A percentile compares a stretch with the other conserved stretches of the same genome.
These are phyloP conservation scores for Xylariomycetidae sp. DNA, from an alignment of 2,329 filamentous ascomycete species.

Conservation along the genomic window DNA sequence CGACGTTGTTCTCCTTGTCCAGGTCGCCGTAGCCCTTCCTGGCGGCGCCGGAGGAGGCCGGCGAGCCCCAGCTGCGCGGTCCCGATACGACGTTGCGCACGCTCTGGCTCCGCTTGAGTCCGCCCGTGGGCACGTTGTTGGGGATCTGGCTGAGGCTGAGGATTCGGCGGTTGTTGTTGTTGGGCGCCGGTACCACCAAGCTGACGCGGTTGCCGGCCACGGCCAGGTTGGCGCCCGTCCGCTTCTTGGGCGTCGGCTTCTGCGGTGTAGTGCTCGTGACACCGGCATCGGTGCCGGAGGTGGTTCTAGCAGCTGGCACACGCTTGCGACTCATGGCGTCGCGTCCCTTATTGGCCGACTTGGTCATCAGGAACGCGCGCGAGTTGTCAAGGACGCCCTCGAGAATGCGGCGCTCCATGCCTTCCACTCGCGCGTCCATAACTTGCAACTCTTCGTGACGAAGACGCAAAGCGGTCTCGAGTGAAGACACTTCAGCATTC, in stretches of 20 bases:
- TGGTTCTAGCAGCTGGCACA: constrained; percentile 30
- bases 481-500: constrained; percentile 77
- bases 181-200: constrained; percentile 38
- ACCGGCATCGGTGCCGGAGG: constrained; percentile 33
- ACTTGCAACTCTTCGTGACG: constrained; percentile 84
- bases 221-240: constrained; percentile 44
- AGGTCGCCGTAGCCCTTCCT: constrained; percentile 45
- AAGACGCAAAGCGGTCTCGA: constrained; percentile 84
- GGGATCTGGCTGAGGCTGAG: constrained; percentile 87
- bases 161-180: constrained; percentile 67
- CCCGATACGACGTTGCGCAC: constrained; percentile 50
- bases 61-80: too few relatives aligned
- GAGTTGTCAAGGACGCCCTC: constrained; percentile 97
- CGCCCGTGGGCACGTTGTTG: constrained; percentile 59
- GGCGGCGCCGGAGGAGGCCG: constrained; percentile 21
- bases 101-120: constrained; percentile 71
- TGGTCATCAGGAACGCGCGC: constrained; percentile 76
- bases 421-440: constrained; percentile 86
- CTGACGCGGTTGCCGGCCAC: constrained; percentile 45
- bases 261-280: neutral
- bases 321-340: constrained; percentile 57
- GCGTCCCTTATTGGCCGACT: constrained; percentile 43
- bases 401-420: constrained; percentile 83
- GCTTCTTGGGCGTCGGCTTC: constrained; percentile 21
- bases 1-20: constrained; percentile 59